Evolutionary conservation across 768 basidiomycete species (phyloP).

Genomic region (Amanita inopinata): DNA sequence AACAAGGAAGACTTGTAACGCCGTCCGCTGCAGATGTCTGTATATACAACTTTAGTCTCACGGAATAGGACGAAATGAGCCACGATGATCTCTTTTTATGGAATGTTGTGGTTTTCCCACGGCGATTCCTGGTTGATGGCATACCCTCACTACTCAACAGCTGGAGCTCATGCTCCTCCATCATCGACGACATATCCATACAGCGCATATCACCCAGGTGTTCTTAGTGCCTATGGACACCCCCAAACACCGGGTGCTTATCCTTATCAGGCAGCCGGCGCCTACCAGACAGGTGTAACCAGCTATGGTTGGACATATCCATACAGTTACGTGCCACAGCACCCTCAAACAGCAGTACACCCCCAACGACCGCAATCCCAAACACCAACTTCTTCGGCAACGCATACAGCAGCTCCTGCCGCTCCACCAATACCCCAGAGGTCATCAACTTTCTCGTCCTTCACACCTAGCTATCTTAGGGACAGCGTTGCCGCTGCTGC

Average conservation of each 20-base stretch:
- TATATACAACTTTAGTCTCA: too few relatives aligned
- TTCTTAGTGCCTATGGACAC: slow-evolving; percentile 27
- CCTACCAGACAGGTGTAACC: slow-evolving; percentile 56
- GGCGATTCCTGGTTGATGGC: slow-evolving; percentile 9
- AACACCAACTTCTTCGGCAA: slow-evolving; percentile 18
- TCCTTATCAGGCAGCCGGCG: slow-evolving; percentile 34
- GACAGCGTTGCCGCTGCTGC: slow-evolving; percentile 36
- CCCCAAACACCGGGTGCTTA: slow-evolving; percentile 39
- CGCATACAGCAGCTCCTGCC: slow-evolving; percentile 10
- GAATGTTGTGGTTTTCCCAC: too few relatives aligned
- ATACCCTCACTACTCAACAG: slow-evolving; percentile 20
- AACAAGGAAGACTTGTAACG: slow-evolving; percentile 27
- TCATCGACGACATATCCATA: slow-evolving; percentile 51
- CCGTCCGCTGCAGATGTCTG: too few relatives aligned
- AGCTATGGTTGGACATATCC: slow-evolving; percentile 70
- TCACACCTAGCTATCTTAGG: slow-evolving; percentile 40
- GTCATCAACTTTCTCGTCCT: slow-evolving; percentile 45
- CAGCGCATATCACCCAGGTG: slow-evolving; percentile 45
- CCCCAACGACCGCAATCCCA: slow-evolving; percentile 20
- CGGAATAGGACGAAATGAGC: too few relatives aligned
- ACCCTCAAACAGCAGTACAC: slow-evolving; percentile 19
- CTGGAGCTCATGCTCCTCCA: slow-evolving; percentile 35
- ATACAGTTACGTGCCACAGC: slow-evolving; percentile 48
- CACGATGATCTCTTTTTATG: too few relatives aligned
- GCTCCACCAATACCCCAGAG: slow-evolving; percentile 18